Percentiles rank a stretch among this genome's conserved stretches.
Evolutionary conservation across 352 stramenopile species (phyloP).

Genomic region (Pseudoperonospora humuli): DNA sequence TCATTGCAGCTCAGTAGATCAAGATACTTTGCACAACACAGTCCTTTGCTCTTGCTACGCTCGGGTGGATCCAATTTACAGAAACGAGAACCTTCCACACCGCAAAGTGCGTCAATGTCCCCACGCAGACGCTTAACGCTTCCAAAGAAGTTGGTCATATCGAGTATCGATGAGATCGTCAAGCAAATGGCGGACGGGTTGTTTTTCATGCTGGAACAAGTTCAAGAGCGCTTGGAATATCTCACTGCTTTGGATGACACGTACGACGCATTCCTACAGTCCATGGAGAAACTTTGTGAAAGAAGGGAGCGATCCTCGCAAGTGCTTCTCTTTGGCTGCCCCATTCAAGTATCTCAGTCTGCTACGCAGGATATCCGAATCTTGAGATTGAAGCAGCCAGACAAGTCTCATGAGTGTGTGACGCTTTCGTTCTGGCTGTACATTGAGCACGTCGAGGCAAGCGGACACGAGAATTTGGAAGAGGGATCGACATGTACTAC

Average conservation of each 20-base stretch:
- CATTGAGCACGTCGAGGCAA: slow-evolving; percentile 8
- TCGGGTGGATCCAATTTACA: slow-evolving; percentile 6
- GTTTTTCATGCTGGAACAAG: slow-evolving; percentile 25
- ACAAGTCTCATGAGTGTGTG: neutral
- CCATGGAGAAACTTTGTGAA: neutral
- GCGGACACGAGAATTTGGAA: neutral
- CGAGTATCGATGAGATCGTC: slow-evolving; percentile 33
- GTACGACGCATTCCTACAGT: slow-evolving; percentile 1
- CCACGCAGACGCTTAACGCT: slow-evolving; percentile 42
- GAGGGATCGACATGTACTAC: neutral
- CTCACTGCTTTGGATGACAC: slow-evolving; percentile 2
- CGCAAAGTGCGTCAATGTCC: slow-evolving; percentile 23
- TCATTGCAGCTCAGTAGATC: slow-evolving; percentile 26
- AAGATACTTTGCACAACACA: slow-evolving; percentile 11
- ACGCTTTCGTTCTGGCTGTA: slow-evolving; percentile 19
- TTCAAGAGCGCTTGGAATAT: slow-evolving; percentile 8
- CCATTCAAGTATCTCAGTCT: slow-evolving; percentile 13
- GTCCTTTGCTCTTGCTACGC: slow-evolving; percentile 6
- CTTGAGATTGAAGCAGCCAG: neutral
- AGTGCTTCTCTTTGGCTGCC: slow-evolving; percentile 16
- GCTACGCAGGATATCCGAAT: slow-evolving; percentile 6
- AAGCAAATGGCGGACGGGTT: slow-evolving; percentile 32
- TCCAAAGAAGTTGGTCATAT: slow-evolving; percentile 31
- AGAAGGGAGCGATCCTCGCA: neutral
- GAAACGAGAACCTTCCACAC: slow-evolving; percentile 15